Conservation (phyloP, 169 alveolate genomes). For the Plasmodium coatneyi region DNA sequence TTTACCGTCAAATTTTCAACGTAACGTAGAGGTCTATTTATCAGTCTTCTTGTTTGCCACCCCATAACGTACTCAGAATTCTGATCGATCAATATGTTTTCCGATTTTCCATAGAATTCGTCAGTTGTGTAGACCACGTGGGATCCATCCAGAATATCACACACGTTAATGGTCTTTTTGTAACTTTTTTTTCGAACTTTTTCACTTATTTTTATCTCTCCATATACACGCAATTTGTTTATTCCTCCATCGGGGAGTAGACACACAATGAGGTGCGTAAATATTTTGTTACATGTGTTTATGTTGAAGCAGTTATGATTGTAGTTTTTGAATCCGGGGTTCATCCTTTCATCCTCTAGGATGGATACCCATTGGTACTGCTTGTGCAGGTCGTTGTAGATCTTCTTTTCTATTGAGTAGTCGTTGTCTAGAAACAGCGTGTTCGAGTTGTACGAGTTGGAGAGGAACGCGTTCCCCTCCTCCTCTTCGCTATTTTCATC, state of each 20-base stretch:
- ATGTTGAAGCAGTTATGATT: slow-evolving; percentile 75
- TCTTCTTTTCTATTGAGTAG: slow-evolving; percentile 61
- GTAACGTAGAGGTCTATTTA: slow-evolving; percentile 65
- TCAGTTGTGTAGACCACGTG: slow-evolving; percentile 73
- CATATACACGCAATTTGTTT: slow-evolving; percentile 77
- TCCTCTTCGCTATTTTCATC: background rate
- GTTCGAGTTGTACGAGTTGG: slow-evolving; percentile 30
- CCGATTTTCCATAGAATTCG: slow-evolving; percentile 72
- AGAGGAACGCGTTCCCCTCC: background rate
- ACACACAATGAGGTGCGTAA: slow-evolving; percentile 77
- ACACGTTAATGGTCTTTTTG: slow-evolving; percentile 60
- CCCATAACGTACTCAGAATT: slow-evolving; percentile 67
- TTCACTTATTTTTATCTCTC: slow-evolving; percentile 75
- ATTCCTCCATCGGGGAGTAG: slow-evolving; percentile 81
- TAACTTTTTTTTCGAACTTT: slow-evolving; percentile 47
- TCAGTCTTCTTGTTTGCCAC: slow-evolving; percentile 75
- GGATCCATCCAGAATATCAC: slow-evolving; percentile 71
- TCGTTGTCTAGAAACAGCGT: slow-evolving; percentile 59
- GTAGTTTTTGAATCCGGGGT: slow-evolving; percentile 77
- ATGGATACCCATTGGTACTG: slow-evolving; percentile 74
- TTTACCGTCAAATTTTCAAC: slow-evolving; percentile 60
- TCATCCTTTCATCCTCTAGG: slow-evolving; percentile 74
- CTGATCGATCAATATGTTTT: slow-evolving; percentile 69
- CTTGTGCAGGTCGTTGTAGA: slow-evolving; percentile 66
- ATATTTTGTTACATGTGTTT: slow-evolving; percentile 62